Evolutionary conservation across 805 yeast species (phyloP), one percentile per base, ranked within the genome.

Genomic region (Candida lessepsii): DNA sequence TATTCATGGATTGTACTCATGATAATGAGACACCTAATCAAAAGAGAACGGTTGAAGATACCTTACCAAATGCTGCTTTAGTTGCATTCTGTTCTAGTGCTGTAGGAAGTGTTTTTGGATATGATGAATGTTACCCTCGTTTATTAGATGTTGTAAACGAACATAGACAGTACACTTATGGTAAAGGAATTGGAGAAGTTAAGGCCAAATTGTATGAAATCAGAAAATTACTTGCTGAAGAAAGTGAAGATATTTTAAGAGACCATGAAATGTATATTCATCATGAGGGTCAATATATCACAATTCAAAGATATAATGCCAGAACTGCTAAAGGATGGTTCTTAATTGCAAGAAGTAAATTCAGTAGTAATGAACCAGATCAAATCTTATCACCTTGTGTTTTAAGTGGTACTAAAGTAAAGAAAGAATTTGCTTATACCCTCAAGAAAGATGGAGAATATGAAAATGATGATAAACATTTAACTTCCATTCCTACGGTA

Each of bases 1-100:
- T 93, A 51, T 84, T 91, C 52, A 91, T 93, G 97, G 98, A 93
- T 57, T 91, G 97, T 55, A 90, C 98, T 2, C 99, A 91, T 60
- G 99, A 91, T 60, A 91, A 91, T 56, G 93, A 89, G 63, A 83
- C 81, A 15, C 96, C 97, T 2, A 75, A 73, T 30, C 95, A 91
- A 51, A 88, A 85, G 63, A 78, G 98, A 57, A 89, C 96, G 0
- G 83, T 87, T 1, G 96, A 90, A 56, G 99, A 91, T 55, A 90
- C 98, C 0, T 70, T 91, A 30, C 95, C 97, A 8, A 91, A 85
- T 53, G 97, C 97, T 3, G 99, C 96, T 0, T 70, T 91, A 38
- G 97, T 93, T 3, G 83, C 97, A 0, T 77, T 91, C 58, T 90
- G 98, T 53, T 80, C 95, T 1, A 86, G 95, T 39, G 96, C 97